Evolutionary conservation across 352 stramenopile genomes (phyloP), one percentile per base, ranked within the genome.

Genomic region (Thalassiosira mediterranea): DNA sequence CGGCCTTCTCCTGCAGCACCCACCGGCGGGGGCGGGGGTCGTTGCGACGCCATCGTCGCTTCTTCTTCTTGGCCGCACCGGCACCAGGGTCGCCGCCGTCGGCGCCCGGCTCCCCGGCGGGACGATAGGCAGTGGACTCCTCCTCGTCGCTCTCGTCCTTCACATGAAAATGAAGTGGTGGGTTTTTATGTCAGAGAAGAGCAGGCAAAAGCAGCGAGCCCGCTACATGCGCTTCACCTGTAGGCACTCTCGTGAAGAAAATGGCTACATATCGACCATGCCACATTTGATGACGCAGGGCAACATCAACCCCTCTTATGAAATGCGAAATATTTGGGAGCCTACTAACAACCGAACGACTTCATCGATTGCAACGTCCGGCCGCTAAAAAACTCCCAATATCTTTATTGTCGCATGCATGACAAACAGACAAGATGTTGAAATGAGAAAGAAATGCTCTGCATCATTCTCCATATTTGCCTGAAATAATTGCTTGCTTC

Each of bases 71-170:
- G 1, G 44, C 71, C 17, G 40, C 19, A 49, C 42, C 26, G 13
- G 47, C 10, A 10, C 32, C 15, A 37, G 62, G 37, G 26, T 81
- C 64, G 29, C 40, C 31, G 23, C 25, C 28, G 51, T 64, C 49
- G 4, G n/a, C n/a, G n/a, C n/a, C n/a, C n/a, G n/a, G n/a, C 17
- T 42, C 34, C 11, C 67, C 62, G 26, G 46, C 38, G 1, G 32
- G 23, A 40, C 52, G 34, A 28, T 68, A 76, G 23, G 29, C 17
- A 13, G 62, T 70, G 7, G 61, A 61, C 28, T 76, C 74, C 38
- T 90, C 84, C 47, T 90, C 81, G 38, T 92, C 87, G 15, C 76
- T 87, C 76, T 92, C 87, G 44, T 91, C 87, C 72, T 84, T 34
- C 48, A n/a, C n/a, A n/a, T n/a, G n/a, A n/a, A n/a, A n/a, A n/a